Conservation (phyloP, 805 yeast species). For the Kodamaea neixiangensis region DNA sequence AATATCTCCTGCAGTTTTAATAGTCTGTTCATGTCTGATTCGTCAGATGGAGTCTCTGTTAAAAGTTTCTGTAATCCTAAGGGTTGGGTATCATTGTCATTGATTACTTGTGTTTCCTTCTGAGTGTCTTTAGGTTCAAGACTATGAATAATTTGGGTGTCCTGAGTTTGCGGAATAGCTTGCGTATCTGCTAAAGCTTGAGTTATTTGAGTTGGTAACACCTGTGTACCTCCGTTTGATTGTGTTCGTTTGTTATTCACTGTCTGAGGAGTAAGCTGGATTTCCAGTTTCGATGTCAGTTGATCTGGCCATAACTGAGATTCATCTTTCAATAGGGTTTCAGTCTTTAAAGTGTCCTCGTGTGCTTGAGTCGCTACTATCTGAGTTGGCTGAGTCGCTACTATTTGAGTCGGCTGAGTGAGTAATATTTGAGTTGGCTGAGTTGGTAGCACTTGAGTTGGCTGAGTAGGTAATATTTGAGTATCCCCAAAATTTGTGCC, state of each 20-base stretch:
- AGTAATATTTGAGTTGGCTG: background rate
- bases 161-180: constrained; percentile 6
- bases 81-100: no score
- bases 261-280: background rate
- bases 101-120: background rate
- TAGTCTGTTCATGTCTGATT: background rate
- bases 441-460: background rate
- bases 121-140: constrained; percentile 11
- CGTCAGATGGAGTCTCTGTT: background rate
- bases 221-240: background rate
- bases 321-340: background rate
- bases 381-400: background rate
- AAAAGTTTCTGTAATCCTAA: background rate
- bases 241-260: background rate
- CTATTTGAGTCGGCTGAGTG: background rate
- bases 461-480: background rate
- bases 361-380: background rate
- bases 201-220: background rate
- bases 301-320: background rate
- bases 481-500: background rate
- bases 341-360: background rate
- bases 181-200: constrained; percentile 7
- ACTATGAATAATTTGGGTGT: constrained; percentile 14
- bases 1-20: background rate
- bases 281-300: background rate